phyloP scores from a whole-genome alignment of 805 yeast species.

The Brettanomyces nanus region DNA sequence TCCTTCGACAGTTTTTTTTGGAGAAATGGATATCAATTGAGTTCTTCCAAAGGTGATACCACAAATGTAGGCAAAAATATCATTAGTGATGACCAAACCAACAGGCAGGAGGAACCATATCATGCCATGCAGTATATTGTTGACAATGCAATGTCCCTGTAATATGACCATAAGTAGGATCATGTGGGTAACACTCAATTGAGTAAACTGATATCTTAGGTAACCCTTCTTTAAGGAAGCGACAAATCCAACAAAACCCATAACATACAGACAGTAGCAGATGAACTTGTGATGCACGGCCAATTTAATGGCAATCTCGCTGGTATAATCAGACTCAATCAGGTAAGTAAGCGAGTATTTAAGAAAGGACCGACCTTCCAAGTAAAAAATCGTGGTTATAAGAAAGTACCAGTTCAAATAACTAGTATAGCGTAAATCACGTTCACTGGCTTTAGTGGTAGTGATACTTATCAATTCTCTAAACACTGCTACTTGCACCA shows the following conservation, averaged over 20 bases:
- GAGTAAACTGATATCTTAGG: constrained; percentile 88
- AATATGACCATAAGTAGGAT: constrained; percentile 80
- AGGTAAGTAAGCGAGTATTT: constrained; percentile 34
- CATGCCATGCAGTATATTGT: constrained; percentile 81
- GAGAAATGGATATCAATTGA: constrained; percentile 86
- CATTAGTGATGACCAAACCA: constrained; percentile 86
- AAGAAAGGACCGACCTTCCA: constrained; percentile 80
- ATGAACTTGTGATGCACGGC: constrained; percentile 70
- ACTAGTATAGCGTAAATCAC: constrained; percentile 73
- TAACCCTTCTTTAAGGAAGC: constrained; percentile 82
- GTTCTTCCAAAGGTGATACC: constrained; percentile 95
- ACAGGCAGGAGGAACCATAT: constrained; percentile 94
- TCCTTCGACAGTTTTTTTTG: constrained; percentile 96
- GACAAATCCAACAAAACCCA: constrained; percentile 87
- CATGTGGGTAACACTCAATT: constrained; percentile 91
- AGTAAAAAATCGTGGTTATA: constrained; percentile 76
- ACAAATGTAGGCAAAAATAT: constrained; percentile 92
- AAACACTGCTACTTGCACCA: constrained; percentile 76
- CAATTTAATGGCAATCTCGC: constrained; percentile 20
- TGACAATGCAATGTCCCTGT: constrained; percentile 89
- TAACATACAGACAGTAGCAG: constrained; percentile 73
- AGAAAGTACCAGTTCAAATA: constrained; percentile 91
- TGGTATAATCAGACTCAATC: constrained; percentile 21
- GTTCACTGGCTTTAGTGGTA: constrained; percentile 62
- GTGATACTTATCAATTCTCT: constrained; percentile 86